Evolutionary conservation across 495 filamentous ascomycete species (phyloP), one percentile per base, ranked within the genome.

Genomic region (Podospora pseudoanserina): DNA sequence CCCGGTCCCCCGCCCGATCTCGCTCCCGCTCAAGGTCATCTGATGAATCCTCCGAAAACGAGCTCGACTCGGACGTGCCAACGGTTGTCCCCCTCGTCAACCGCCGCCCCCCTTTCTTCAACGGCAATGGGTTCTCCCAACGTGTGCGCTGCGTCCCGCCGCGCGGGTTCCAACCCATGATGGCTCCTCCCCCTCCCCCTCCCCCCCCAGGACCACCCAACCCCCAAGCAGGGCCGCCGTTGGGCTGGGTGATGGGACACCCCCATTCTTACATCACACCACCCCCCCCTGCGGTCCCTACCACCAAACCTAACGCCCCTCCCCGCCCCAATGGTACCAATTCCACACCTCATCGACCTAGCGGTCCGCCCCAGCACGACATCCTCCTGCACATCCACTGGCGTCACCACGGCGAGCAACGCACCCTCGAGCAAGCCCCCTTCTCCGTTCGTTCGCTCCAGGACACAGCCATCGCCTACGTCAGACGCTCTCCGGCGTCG

Each of bases 1-100:
- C 72, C 7, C 72, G 72, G 6, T 82, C 81, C 6, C 74, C 74
- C 9, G 79, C 80, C 18, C 70, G 70, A 4, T 81, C 78, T 1
- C 71, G 65, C 16, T 74, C 74, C 1, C 73, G 57, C 19, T 55
- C 55, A 26, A 55, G 65, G 28, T 63, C 67, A 7, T 63, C 59
- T 1, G 56, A 32, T 28, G 65, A 34, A 30, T 4, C 4, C 30
- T 61, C 59, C 16, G 27, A 27, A 5, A 27, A 61, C 59, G 23
- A 61, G 13, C 59, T 32, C 59, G 59, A 27, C 27, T 27, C 26
- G 19, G 39, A n/a, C 30, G 11, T 53, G 7, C 44, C 26, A 3
- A 57, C 28, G 67, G 54, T 20, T 18, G 49, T 34, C 19, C 49
- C 60, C 32, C n/a, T 26, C 27, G n/a, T 19, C 30, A 16, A 55